Conservation (phyloP, 768 basidiomycete species). For the Tulasnella sp. region DNA sequence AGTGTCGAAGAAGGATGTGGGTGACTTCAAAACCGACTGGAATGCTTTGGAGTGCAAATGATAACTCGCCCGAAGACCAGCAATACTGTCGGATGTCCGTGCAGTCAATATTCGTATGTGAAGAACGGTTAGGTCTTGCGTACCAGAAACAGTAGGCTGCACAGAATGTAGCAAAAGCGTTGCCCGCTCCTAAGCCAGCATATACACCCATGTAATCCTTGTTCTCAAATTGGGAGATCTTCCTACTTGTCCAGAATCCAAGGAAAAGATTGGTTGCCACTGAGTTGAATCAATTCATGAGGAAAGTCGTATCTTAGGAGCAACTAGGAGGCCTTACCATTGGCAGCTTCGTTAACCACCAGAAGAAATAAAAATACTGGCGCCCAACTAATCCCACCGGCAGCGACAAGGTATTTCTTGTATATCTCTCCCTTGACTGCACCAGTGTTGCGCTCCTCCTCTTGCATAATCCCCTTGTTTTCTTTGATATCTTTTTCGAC, state of each 20-base stretch:
- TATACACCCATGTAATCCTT: slow-evolving; percentile 55
- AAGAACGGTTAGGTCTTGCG: slow-evolving; percentile 15
- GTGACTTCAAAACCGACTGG: slow-evolving; percentile 43
- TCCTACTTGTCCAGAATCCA: slow-evolving; percentile 54
- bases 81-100: slow-evolving; percentile 17
- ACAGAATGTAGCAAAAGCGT: slow-evolving; percentile 40
- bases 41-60: slow-evolving; percentile 46
- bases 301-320: neutral
- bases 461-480: slow-evolving; percentile 32
- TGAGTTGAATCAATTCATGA: neutral
- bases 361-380: slow-evolving; percentile 36
- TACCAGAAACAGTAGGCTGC: slow-evolving; percentile 35
- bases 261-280: slow-evolving; percentile 57
- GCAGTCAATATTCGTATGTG: neutral
- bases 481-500: slow-evolving; percentile 16
- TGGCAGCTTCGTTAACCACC: slow-evolving; percentile 35
- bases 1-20: slow-evolving; percentile 57
- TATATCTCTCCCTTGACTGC: slow-evolving; percentile 40
- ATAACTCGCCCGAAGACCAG: slow-evolving; percentile 28
- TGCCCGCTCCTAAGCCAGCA: slow-evolving; percentile 34
- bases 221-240: slow-evolving; percentile 43
- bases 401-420: slow-evolving; percentile 34
- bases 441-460: slow-evolving; percentile 45
- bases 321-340: slow-evolving; percentile 28
- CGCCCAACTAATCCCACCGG: slow-evolving; percentile 36